These are phyloP conservation scores for Dryadomyces quercus-mongolicae DNA, from an alignment of 2,329 filamentous ascomycete genomes.

Conservation along the genomic window DNA sequence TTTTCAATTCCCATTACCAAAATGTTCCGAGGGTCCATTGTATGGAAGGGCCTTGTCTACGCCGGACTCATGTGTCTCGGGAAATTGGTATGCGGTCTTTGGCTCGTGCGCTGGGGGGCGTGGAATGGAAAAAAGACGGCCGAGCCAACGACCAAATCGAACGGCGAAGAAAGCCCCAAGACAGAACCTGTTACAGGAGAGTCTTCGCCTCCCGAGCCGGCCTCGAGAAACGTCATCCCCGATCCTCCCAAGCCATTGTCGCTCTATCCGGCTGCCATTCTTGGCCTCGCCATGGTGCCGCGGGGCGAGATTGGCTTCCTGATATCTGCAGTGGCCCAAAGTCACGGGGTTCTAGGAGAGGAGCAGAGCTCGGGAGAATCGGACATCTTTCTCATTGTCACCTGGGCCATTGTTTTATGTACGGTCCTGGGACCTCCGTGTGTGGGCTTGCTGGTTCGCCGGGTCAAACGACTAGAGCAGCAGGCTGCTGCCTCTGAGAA, in stretches of 20 bases:
- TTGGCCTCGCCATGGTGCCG: conserved; percentile 59
- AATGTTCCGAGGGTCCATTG: conserved; percentile 49
- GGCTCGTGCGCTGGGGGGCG: conserved; percentile 27
- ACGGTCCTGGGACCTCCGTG: conserved; percentile 38
- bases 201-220: no score
- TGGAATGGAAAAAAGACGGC: no score
- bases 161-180: no score
- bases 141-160: no score
- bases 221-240: conserved; percentile 9
- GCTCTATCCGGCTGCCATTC: conserved; percentile 52
- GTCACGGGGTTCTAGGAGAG: conserved; percentile 27
- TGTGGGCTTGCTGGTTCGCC: conserved; percentile 32
- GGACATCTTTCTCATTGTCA: conserved; percentile 37
- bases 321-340: conserved; percentile 57
- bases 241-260: conserved; percentile 38
- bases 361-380: conserved; percentile 14
- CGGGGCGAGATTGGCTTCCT: conserved; percentile 73
- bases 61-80: conserved; percentile 54
- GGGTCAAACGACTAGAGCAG: conserved; percentile 23
- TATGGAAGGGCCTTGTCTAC: conserved; percentile 68
- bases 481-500: background rate
- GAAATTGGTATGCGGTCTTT: conserved; percentile 49
- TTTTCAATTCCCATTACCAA: conserved; percentile 65
- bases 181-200: background rate
- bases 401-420: conserved; percentile 44